These are phyloP conservation scores for Phytophthora hybrid DNA, from an alignment of 352 stramenopile genomes.

Conservation along the genomic window DNA sequence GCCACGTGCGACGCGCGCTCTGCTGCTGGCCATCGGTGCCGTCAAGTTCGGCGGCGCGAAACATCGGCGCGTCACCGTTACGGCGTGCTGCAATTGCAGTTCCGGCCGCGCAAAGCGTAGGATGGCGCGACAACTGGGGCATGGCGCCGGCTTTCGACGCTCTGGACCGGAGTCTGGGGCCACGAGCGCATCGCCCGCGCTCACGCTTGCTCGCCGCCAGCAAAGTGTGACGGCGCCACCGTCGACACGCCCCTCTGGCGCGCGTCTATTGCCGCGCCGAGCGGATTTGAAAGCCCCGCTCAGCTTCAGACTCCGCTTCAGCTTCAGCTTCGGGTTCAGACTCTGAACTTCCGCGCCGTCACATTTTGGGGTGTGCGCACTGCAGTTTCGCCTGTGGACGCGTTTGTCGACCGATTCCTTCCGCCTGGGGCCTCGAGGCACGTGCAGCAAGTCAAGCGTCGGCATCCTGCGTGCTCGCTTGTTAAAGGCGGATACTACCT, in stretches of 20 bases:
- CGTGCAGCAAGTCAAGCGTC: not conserved
- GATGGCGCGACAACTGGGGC: conserved; percentile 23
- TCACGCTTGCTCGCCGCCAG: not conserved
- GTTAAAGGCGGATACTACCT: conserved; percentile 19
- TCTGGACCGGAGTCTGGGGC: not conserved
- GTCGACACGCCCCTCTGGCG: conserved; percentile 27
- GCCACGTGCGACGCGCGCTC: not conserved
- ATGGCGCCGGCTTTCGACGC: not conserved
- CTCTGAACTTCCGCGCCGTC: conserved; percentile 9
- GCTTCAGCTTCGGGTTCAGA: not conserved
- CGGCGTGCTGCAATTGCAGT: conserved; percentile 29
- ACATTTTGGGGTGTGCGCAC: conserved; percentile 9
- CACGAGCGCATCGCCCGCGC: not conserved
- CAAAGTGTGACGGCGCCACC: conserved; percentile 16
- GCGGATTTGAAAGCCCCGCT: conserved; percentile 23
- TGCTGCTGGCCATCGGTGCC: conserved; percentile 30
- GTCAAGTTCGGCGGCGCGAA: conserved; percentile 21
- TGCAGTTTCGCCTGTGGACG: not conserved
- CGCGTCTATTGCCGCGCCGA: conserved; percentile 18
- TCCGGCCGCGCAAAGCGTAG: conserved; percentile 26
- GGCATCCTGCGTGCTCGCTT: not conserved
- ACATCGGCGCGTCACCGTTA: conserved; percentile 37
- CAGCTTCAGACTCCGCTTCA: not conserved
- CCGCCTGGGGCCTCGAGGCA: not conserved
- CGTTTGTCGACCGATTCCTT: not conserved